phyloP scores from a whole-genome alignment of 1,284 basidiomycete genomes.

The Singerocomus inundabilis region DNA sequence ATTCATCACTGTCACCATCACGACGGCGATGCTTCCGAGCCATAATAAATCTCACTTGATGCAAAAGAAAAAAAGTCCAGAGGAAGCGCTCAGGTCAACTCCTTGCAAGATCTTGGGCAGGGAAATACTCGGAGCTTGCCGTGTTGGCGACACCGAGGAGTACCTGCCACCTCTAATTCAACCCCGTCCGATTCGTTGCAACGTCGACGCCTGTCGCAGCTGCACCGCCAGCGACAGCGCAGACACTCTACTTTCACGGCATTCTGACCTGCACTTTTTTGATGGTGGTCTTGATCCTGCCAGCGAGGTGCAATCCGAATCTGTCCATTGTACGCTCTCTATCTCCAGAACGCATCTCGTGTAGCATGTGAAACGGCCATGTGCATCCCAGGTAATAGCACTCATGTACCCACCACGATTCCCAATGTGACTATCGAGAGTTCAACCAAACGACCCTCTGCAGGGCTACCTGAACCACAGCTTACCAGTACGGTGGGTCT shows the following conservation, averaged over 20 bases:
- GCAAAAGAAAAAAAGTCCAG: conserved; percentile 19
- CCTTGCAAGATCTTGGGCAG: conserved; percentile 8
- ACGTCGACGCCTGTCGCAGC: conserved; percentile 20
- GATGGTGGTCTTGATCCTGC: conserved; percentile 9
- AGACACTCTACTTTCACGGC: conserved; percentile 5
- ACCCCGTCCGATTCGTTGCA: conserved; percentile 23
- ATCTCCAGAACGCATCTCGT: conserved; percentile 18
- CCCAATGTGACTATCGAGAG: not conserved
- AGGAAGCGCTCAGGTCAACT: conserved; percentile 21
- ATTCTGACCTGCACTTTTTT: conserved; percentile 1
- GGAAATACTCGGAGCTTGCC: conserved; percentile 27
- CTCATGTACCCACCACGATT: not conserved
- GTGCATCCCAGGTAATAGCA: conserved; percentile 1
- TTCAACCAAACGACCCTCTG: conserved; percentile 2
- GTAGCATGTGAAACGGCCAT: conserved; percentile 5
- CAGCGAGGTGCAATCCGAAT: conserved; percentile 21
- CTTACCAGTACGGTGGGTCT: conserved; percentile 13
- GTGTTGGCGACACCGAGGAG: conserved; percentile 20
- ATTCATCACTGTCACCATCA: conserved; percentile 30
- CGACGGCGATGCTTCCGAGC: conserved; percentile 25
- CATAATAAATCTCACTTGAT: conserved; percentile 29
- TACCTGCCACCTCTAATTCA: conserved; percentile 11
- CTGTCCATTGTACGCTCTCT: conserved; percentile 17
- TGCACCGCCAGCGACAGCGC: conserved; percentile 4
- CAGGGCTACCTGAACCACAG: conserved; percentile 10